phyloP scores from a whole-genome alignment of 2,329 filamentous ascomycete species.

The Fusarium brachygibbosum region DNA sequence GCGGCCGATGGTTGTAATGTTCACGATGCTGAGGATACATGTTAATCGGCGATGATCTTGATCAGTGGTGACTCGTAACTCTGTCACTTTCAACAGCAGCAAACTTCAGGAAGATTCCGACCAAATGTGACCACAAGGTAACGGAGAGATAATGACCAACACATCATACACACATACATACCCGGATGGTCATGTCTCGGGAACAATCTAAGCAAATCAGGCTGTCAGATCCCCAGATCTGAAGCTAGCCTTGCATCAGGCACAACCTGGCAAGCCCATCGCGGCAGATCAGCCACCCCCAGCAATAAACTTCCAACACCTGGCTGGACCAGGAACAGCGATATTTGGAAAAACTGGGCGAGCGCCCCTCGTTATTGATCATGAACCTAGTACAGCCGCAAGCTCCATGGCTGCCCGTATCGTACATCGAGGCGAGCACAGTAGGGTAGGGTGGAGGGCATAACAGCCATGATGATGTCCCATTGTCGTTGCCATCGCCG shows the following conservation, averaged over 20 bases:
- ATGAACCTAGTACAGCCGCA: conserved; percentile 41
- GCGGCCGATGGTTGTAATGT: conserved; percentile 8
- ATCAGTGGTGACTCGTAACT: conserved; percentile 8
- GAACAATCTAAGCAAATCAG: conserved; percentile 15
- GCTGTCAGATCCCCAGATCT: conserved; percentile 11
- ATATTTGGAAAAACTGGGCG: conserved; percentile 42
- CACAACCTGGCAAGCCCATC: conserved; percentile 21
- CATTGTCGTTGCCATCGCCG: conserved; percentile 6
- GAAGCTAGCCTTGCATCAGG: conserved; percentile 26
- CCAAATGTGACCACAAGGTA: not conserved
- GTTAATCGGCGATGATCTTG: conserved; percentile 24
- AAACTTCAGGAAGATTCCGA: conserved; percentile 2
- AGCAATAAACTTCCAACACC: conserved; percentile 15
- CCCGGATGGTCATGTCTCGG: conserved; percentile 24
- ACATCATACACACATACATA: conserved; percentile 13
- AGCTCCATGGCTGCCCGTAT: conserved; percentile 29
- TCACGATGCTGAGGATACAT: not conserved
- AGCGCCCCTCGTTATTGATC: conserved; percentile 46
- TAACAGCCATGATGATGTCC: conserved; percentile 34
- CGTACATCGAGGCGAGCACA: conserved; percentile 38
- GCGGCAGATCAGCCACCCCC: conserved; percentile 20
- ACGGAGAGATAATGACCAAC: not conserved
- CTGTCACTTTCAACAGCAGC: conserved; percentile 15
- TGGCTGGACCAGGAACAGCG: conserved; percentile 25
- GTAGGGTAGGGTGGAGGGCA: conserved; percentile 38